Conservation (phyloP, 805 yeast genomes). For the Wickerhamomyces mucosus region DNA sequence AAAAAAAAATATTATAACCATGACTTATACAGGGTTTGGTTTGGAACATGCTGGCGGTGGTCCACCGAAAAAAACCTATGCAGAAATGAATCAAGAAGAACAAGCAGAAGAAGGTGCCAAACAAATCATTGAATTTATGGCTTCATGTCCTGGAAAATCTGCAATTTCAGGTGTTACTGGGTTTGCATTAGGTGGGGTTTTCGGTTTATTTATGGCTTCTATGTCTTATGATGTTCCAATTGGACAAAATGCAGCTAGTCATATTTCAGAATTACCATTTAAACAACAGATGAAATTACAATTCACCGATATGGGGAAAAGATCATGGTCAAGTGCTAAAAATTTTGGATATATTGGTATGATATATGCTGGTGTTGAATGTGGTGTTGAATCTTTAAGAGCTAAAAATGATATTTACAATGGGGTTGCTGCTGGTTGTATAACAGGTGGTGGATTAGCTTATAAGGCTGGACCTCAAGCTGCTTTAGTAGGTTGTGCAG, state of each 20-base stretch:
- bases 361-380: slow-evolving; percentile 87
- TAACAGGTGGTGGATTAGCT: slow-evolving; percentile 95
- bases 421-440: slow-evolving; percentile 88
- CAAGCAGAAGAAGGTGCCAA: slow-evolving; percentile 87
- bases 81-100: slow-evolving; percentile 82
- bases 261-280: slow-evolving; percentile 77
- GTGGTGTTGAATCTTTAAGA: slow-evolving; percentile 74
- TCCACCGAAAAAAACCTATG: slow-evolving; percentile 37
- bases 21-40: slow-evolving; percentile 35
- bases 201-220: slow-evolving; percentile 88
- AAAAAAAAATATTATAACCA: too few relatives aligned
- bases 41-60: slow-evolving; percentile 30
- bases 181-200: slow-evolving; percentile 88
- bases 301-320: slow-evolving; percentile 82
- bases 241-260: slow-evolving; percentile 41
- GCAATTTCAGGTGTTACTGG: slow-evolving; percentile 90
- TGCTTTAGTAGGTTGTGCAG: slow-evolving; percentile 88
- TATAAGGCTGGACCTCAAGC: slow-evolving; percentile 91
- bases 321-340: slow-evolving; percentile 84
- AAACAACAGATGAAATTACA: slow-evolving; percentile 89
- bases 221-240: slow-evolving; percentile 80
- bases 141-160: slow-evolving; percentile 92
- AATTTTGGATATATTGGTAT: slow-evolving; percentile 91
- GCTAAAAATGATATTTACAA: slow-evolving; percentile 90
- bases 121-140: slow-evolving; percentile 75